phyloP scores from a whole-genome alignment of 202 grass and related monocot species.

The Hordeum pubiflorum region DNA sequence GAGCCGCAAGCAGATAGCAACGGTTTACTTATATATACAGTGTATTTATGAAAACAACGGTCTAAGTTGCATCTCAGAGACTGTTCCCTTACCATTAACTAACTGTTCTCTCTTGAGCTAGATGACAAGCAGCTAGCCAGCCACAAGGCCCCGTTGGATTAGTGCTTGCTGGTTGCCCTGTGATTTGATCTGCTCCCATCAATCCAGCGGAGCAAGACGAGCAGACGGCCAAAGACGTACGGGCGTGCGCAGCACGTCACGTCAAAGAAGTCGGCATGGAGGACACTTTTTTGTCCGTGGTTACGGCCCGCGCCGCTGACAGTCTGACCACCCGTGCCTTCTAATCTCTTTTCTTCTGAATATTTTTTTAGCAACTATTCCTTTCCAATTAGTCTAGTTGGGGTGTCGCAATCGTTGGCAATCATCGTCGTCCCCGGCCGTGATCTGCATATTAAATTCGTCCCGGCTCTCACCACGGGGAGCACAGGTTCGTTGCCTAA shows the following conservation, averaged over 20 bases:
- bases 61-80: no score
- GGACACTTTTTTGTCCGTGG: constrained; percentile 17
- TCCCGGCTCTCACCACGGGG: not conserved
- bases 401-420: constrained; percentile 19
- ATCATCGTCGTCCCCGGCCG: not conserved
- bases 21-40: no score
- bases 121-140: constrained; percentile 11
- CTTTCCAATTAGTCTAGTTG: not conserved
- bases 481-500: not conserved
- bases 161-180: not conserved
- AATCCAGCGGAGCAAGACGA: not conserved
- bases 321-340: not conserved
- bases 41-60: no score
- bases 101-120: not conserved
- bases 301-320: not conserved
- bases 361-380: not conserved
- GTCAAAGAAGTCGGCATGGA: constrained; percentile 11
- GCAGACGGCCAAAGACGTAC: not conserved
- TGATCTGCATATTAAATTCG: constrained; percentile 2
- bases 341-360: not conserved
- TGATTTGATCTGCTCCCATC: not conserved
- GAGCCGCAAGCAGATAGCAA: not conserved
- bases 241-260: not conserved
- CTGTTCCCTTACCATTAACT: no score
- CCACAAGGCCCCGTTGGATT: not conserved